Conservation (phyloP, 805 yeast genomes). For the Clavispora fructus region DNA sequence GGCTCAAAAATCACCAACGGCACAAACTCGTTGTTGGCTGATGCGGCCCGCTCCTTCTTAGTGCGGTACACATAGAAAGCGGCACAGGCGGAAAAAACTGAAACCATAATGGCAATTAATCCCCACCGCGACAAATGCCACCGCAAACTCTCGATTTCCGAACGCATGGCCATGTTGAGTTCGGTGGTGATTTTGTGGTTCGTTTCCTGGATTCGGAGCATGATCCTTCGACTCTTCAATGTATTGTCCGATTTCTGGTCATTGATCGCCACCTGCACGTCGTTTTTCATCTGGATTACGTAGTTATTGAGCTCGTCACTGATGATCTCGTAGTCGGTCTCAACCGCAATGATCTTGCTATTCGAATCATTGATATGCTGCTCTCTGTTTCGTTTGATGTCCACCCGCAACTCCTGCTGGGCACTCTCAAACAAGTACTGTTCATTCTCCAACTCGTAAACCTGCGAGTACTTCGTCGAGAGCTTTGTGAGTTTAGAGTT, state of each 20-base stretch:
- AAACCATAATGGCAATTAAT: constrained; percentile 62
- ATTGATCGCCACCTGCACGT: constrained; percentile 74
- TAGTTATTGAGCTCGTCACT: constrained; percentile 71
- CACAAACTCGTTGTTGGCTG: constrained; percentile 30
- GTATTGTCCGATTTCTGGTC: constrained; percentile 86
- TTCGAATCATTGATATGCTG: constrained; percentile 62
- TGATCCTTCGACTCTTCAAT: constrained; percentile 60
- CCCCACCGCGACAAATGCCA: constrained; percentile 95
- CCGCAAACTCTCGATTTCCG: constrained; percentile 81
- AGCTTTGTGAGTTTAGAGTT: constrained; percentile 40
- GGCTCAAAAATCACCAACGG: constrained; percentile 42
- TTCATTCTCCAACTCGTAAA: constrained; percentile 79
- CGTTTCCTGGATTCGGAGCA: constrained; percentile 71
- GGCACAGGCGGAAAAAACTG: constrained; percentile 50
- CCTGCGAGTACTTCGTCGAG: constrained; percentile 43
- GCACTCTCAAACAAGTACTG: constrained; percentile 88
- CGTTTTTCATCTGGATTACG: constrained; percentile 57
- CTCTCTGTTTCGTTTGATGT: constrained; percentile 68
- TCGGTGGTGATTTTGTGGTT: constrained; percentile 81
- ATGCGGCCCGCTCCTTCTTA: constrained; percentile 17
- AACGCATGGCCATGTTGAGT: constrained; percentile 72
- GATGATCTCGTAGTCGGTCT: constrained; percentile 64
- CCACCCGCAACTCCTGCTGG: constrained; percentile 77
- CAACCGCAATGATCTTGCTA: constrained; percentile 60
- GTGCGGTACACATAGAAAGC: constrained; percentile 47